phyloP scores from a whole-genome alignment of 495 filamentous ascomycete species.

The Trichoderma gamsii region DNA sequence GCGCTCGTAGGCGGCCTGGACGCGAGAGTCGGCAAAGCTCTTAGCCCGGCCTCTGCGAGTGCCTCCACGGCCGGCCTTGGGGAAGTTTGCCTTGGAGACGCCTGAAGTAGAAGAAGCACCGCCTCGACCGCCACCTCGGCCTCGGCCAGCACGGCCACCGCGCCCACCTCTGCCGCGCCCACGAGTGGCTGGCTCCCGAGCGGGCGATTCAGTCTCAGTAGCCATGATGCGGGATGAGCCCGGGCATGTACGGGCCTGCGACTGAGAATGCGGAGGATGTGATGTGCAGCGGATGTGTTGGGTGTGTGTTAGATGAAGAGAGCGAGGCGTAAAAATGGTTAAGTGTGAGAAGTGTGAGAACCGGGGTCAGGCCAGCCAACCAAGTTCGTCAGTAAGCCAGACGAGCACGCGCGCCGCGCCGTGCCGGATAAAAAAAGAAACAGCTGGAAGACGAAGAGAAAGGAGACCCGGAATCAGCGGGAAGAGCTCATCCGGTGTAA shows the following conservation, averaged over 20 bases:
- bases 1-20: slow-evolving; percentile 44
- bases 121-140: slow-evolving; percentile 25
- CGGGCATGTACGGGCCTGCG: neutral
- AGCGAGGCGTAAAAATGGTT: neutral
- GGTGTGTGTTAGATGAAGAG: neutral
- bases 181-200: slow-evolving; percentile 11
- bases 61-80: slow-evolving; percentile 23
- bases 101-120: slow-evolving; percentile 20
- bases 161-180: slow-evolving; percentile 13
- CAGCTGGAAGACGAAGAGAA: slow-evolving; percentile 5
- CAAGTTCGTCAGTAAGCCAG: slow-evolving; percentile 1
- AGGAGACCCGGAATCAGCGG: neutral
- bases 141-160: slow-evolving; percentile 22
- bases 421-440: neutral
- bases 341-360: neutral
- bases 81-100: slow-evolving; percentile 29
- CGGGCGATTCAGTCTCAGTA: slow-evolving; percentile 15
- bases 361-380: slow-evolving; percentile 8
- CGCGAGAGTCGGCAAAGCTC: slow-evolving; percentile 31
- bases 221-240: slow-evolving; percentile 7
- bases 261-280: neutral
- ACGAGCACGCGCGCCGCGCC: slow-evolving; percentile 11
- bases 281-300: neutral
- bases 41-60: slow-evolving; percentile 40
- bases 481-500: neutral